Percentiles rank a stretch among this genome's conserved stretches.
Evolutionary conservation across 768 basidiomycete genomes (phyloP).

Genomic region (Stropharia rugosoannulata): DNA sequence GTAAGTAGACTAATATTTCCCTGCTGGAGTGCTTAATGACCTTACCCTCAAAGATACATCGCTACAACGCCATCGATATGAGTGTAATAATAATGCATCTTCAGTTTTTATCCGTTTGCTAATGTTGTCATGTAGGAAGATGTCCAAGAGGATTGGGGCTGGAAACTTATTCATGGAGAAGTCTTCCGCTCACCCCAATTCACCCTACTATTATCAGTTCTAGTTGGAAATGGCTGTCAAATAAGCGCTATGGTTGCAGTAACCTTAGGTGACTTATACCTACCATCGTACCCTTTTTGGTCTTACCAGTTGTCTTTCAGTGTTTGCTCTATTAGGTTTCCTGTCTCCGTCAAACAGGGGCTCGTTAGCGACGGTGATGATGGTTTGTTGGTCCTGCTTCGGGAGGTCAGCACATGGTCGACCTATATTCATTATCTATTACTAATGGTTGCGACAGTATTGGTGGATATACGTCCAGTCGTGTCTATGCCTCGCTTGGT

Average conservation of each 20-base stretch:
- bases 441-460: constrained; percentile 46
- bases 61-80: constrained; percentile 95
- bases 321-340: constrained; percentile 92
- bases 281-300: background rate
- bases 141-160: constrained; percentile 97
- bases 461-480: constrained; percentile 85
- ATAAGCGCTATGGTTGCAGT: constrained; percentile 84
- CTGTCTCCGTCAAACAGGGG: constrained; percentile 95
- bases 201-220: constrained; percentile 76
- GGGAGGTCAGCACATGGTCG: constrained; percentile 54
- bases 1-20: constrained; percentile 38
- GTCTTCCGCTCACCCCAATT: constrained; percentile 85
- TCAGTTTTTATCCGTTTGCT: background rate
- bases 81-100: constrained; percentile 48
- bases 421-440: constrained; percentile 4
- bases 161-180: constrained; percentile 97
- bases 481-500: constrained; percentile 78
- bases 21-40: background rate
- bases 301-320: constrained; percentile 31
- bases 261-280: constrained; percentile 61
- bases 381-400: constrained; percentile 94
- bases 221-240: constrained; percentile 91
- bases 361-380: constrained; percentile 89
- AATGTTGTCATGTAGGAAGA: constrained; percentile 60
- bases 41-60: constrained; percentile 57